Conservation (phyloP, 169 alveolate species). For the Eimeria maxima region DNA sequence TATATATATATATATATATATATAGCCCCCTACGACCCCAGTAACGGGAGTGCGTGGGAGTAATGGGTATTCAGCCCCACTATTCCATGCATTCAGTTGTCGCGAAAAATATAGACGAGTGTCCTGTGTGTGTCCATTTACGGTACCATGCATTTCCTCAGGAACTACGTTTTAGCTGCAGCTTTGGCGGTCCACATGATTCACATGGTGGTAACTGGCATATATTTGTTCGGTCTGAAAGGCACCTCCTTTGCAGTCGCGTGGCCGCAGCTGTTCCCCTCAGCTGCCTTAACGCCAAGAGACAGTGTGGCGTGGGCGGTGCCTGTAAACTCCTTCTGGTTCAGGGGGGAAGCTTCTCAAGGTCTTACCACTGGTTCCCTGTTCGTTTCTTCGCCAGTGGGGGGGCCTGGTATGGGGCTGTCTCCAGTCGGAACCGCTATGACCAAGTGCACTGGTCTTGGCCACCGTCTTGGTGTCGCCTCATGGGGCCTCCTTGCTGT, state of each 20-base stretch:
- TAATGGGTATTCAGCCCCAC: neutral
- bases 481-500: slow-evolving; percentile 64
- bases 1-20: neutral
- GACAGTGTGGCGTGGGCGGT: slow-evolving; percentile 13
- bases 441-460: slow-evolving; percentile 57
- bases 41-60: neutral
- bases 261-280: slow-evolving; percentile 67
- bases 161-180: slow-evolving; percentile 47
- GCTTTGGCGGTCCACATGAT: slow-evolving; percentile 64
- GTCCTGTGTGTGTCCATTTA: neutral
- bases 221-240: slow-evolving; percentile 55
- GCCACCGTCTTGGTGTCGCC: slow-evolving; percentile 36
- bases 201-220: slow-evolving; percentile 67
- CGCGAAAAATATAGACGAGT: neutral
- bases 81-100: neutral
- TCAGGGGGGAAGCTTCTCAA: slow-evolving; percentile 17
- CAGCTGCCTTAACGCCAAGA: neutral
- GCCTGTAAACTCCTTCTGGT: slow-evolving; percentile 70
- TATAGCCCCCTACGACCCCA: neutral
- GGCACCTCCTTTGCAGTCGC: slow-evolving; percentile 48
- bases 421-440: slow-evolving; percentile 34
- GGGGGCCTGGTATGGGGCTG: slow-evolving; percentile 25
- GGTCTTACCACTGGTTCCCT: neutral
- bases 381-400: slow-evolving; percentile 28
- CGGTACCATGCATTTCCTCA: neutral